Evolutionary conservation across 2,329 filamentous ascomycete species (phyloP).

Genomic region (Hypomyces perniciosus): DNA sequence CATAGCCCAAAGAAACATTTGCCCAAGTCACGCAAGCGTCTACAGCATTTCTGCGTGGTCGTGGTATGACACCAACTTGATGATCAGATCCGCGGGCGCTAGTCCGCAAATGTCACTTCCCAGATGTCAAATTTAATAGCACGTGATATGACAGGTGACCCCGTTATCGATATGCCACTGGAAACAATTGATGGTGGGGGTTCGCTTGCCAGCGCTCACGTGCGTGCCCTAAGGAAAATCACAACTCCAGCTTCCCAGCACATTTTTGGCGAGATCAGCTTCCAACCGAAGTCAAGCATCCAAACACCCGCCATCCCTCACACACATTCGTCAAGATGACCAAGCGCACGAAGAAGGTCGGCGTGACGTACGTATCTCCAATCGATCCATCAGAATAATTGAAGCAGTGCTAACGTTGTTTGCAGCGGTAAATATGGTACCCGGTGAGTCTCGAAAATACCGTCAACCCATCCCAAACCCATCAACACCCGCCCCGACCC

Average conservation of each 20-base stretch:
- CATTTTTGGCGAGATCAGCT: constrained; percentile 28
- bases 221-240: constrained; percentile 39
- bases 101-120: no score
- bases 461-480: constrained; percentile 2
- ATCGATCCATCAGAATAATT: constrained; percentile 1
- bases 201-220: constrained; percentile 28
- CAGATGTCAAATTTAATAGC: neutral
- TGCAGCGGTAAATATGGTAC: constrained; percentile 82
- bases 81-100: no score
- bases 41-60: no score
- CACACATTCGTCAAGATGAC: constrained; percentile 66
- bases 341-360: constrained; percentile 96
- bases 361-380: constrained; percentile 61
- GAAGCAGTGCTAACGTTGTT: constrained; percentile 24
- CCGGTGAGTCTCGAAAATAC: constrained; percentile 56
- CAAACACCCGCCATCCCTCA: constrained; percentile 27
- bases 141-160: neutral
- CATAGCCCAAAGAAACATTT: no score
- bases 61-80: no score
- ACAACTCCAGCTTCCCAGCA: constrained; percentile 31
- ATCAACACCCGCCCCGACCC: constrained; percentile 2
- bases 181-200: constrained; percentile 5
- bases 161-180: constrained; percentile 1
- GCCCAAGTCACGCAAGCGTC: no score
- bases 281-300: constrained; percentile 26